phyloP scores from a whole-genome alignment of 305 asterid genomes.

The Fraxinus nigra region DNA sequence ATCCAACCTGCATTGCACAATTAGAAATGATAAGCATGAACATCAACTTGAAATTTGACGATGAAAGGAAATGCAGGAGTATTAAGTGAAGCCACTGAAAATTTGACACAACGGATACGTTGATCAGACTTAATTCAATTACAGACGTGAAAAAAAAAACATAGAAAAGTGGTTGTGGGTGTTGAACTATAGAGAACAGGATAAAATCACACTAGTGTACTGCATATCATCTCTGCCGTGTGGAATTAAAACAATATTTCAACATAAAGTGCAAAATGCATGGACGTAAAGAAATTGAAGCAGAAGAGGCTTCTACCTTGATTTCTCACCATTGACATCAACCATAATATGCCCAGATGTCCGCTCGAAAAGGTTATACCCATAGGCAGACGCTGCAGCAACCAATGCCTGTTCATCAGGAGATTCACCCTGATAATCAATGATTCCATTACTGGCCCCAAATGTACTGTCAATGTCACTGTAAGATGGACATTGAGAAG shows the following conservation, averaged over 20 bases:
- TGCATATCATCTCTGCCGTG: background rate
- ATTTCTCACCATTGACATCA: constrained; percentile 90
- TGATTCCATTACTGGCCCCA: constrained; percentile 35
- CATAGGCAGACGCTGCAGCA: constrained; percentile 92
- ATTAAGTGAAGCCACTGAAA: background rate
- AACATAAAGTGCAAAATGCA: constrained; percentile 5
- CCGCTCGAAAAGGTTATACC: constrained; percentile 86
- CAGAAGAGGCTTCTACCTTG: constrained; percentile 63
- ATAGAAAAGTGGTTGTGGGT: background rate
- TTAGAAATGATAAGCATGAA: constrained; percentile 19
- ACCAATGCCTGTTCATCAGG: constrained; percentile 98
- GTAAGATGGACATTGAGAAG: constrained; percentile 41
- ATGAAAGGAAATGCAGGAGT: background rate
- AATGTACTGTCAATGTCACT: constrained; percentile 36
- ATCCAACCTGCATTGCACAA: constrained; percentile 69
- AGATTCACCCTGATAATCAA: constrained; percentile 95
- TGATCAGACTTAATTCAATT: constrained; percentile 2
- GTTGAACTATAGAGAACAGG: background rate
- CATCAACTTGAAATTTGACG: constrained; percentile 8
- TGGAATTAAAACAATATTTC: constrained; percentile 10
- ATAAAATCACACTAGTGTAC: background rate
- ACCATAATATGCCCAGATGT: constrained; percentile 91
- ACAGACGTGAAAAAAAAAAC: constrained; percentile 3
- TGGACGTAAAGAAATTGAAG: constrained; percentile 7
- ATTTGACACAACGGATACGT: background rate